phyloP scores from a whole-genome alignment of 1,139 yeast genomes.

The Meyerozyma athensensis region DNA sequence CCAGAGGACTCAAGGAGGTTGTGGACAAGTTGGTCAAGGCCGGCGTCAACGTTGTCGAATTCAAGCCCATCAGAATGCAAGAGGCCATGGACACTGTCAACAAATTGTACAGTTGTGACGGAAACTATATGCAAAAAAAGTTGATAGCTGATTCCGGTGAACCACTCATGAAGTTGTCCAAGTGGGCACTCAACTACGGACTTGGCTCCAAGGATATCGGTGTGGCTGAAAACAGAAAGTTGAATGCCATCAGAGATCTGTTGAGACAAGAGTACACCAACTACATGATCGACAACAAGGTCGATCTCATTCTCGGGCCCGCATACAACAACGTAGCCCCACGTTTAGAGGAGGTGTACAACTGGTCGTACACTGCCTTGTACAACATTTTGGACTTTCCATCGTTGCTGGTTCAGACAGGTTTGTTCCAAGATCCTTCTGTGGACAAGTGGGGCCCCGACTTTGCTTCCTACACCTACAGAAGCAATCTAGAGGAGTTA shows the following conservation, averaged over 20 bases:
- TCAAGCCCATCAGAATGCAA: slow-evolving; percentile 48
- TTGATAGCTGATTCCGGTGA: slow-evolving; percentile 60
- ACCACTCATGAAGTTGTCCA: slow-evolving; percentile 55
- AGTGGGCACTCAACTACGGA: slow-evolving; percentile 56
- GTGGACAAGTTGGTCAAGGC: slow-evolving; percentile 26
- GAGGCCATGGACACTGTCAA: slow-evolving; percentile 50
- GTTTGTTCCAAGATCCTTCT: slow-evolving; percentile 51
- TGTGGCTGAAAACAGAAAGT: slow-evolving; percentile 43
- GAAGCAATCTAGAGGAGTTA: slow-evolving; percentile 12
- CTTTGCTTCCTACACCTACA: slow-evolving; percentile 21
- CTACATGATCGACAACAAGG: slow-evolving; percentile 47
- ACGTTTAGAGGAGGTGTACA: slow-evolving; percentile 55
- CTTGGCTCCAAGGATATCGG: slow-evolving; percentile 44
- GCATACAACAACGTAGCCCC: slow-evolving; percentile 72
- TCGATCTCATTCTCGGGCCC: slow-evolving; percentile 68
- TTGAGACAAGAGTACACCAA: slow-evolving; percentile 53
- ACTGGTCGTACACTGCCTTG: slow-evolving; percentile 74
- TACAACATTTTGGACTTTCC: slow-evolving; percentile 66
- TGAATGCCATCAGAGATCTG: slow-evolving; percentile 47
- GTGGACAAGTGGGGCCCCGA: slow-evolving; percentile 37
- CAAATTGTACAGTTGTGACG: slow-evolving; percentile 53
- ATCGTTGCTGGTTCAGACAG: slow-evolving; percentile 57
- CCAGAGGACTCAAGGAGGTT: slow-evolving; percentile 26
- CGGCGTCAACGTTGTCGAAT: slow-evolving; percentile 29
- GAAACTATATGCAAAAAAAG: slow-evolving; percentile 49